Conservation (phyloP, 805 yeast genomes). For the Kodamaea laetipori region DNA sequence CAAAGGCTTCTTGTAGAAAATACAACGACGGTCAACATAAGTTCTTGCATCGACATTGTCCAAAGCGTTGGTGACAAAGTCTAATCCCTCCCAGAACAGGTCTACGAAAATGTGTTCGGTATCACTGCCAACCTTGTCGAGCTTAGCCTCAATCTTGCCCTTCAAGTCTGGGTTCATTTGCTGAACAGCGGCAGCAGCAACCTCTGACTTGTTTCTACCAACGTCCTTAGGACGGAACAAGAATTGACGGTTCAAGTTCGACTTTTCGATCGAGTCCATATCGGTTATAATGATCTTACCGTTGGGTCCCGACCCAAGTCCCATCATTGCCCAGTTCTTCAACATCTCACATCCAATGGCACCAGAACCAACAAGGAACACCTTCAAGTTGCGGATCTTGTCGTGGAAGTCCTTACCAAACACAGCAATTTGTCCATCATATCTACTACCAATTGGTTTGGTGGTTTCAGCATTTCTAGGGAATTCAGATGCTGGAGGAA, state of each 20-base stretch:
- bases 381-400: constrained; percentile 70
- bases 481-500: constrained; percentile 61
- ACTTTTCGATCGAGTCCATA: constrained; percentile 92
- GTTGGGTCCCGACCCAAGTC: constrained; percentile 86
- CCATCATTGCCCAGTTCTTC: constrained; percentile 97
- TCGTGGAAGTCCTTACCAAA: constrained; percentile 82
- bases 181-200: constrained; percentile 81
- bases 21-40: constrained; percentile 95
- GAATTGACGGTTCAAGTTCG: constrained; percentile 95
- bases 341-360: constrained; percentile 99
- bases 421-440: constrained; percentile 94
- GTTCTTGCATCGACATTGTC: constrained; percentile 98
- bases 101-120: constrained; percentile 87
- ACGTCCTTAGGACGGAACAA: constrained; percentile 94
- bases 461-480: constrained; percentile 73
- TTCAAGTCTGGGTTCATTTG: constrained; percentile 81
- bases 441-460: constrained; percentile 76
- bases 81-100: constrained; percentile 79
- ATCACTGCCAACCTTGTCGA: constrained; percentile 92
- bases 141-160: constrained; percentile 73
- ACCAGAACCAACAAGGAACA: constrained; percentile 94
- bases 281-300: constrained; percentile 89
- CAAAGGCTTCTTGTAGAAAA: constrained; percentile 85
- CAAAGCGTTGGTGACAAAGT: constrained; percentile 92
- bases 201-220: constrained; percentile 86